Base-by-base conservation (phyloP, 306 rosid species). In the Macrotyloma uniflorum region DNA sequence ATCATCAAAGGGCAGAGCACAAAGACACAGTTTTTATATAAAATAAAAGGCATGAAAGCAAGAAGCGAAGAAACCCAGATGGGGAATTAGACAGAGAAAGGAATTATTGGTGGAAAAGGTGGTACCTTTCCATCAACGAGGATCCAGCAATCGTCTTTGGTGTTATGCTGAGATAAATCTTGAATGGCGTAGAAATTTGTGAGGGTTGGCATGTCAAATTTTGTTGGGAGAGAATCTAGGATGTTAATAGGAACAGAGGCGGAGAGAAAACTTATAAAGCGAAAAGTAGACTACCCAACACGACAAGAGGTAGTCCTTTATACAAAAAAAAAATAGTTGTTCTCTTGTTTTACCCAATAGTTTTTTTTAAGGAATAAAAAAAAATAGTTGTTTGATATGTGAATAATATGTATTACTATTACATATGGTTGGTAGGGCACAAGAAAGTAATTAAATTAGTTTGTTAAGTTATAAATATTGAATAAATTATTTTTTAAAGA, bases 81-180 rank as follows among this genome's bases (percentile, higher is more conserved):
- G 23, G 50, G 61, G 13, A 84, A 58, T 58, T 35, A 28, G 47
- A 75, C 11, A 64, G 70, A 14, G 19, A 58, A 28, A 26, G 11
- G 15, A 26, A 19, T 10, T 9, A 14, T 23, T 23, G 8, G 63
- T 11, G 23, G 40, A 65, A 22, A 62, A 58, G 47, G 43, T 2
- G 20, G 26, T 57, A 93, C 98, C 96, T 90, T 94, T 87, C 94
- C 97, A 14, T 90, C 82, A 73, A 94, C 76, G 78, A 94, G 84
- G 61, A 91, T 82, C 98, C 98, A 91, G 82, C 98, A 94, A 83
- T 94, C 97, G 15, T 87, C 91, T 72, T 85, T 88, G 82, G 93
- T 62, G 84, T 49, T 89, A 80, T 94, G 98, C 19, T 68, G 70
- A 6, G 96, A 84, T 54, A 86, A 87, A 76, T 94, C 98, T 84